A percentile compares a stretch with the other conserved stretches of the same genome.
Evolutionary conservation across 495 filamentous ascomycete genomes (phyloP).

Genomic region (Talaromyces stipitatus): DNA sequence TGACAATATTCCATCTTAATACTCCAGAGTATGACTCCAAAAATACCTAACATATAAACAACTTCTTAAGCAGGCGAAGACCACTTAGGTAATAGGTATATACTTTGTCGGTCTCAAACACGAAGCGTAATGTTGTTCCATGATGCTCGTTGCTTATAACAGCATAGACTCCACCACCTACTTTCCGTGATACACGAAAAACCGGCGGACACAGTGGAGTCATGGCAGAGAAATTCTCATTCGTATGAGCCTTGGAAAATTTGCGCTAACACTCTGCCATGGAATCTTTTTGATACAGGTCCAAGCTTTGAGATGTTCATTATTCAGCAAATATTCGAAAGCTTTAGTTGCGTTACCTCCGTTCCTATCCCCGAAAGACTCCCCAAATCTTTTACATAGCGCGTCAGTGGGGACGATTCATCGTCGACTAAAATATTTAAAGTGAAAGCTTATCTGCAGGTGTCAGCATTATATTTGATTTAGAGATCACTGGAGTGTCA

Average conservation of each 20-base stretch:
- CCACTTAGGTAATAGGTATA: no score
- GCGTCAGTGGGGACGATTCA: not conserved
- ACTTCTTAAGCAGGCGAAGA: no score
- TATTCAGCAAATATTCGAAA: no score
- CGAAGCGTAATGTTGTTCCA: not conserved
- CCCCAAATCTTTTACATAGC: no score
- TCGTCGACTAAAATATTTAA: not conserved
- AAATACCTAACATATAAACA: no score
- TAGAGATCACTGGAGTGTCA: no score
- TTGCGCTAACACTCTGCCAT: no score
- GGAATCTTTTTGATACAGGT: no score
- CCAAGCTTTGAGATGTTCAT: no score
- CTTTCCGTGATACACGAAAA: not conserved
- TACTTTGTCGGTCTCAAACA: no score
- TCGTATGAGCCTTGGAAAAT: no score
- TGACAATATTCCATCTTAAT: not conserved
- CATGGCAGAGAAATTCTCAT: not conserved
- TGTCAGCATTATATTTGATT: not conserved
- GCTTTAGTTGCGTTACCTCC: not conserved
- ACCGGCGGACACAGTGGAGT: not conserved
- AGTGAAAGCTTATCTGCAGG: not conserved
- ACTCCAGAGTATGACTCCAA: not conserved
- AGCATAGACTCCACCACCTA: not conserved
- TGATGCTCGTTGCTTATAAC: not conserved
- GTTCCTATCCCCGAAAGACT: not conserved